phyloP scores from a whole-genome alignment of 768 basidiomycete genomes.

The Boletus tomentosulus region DNA sequence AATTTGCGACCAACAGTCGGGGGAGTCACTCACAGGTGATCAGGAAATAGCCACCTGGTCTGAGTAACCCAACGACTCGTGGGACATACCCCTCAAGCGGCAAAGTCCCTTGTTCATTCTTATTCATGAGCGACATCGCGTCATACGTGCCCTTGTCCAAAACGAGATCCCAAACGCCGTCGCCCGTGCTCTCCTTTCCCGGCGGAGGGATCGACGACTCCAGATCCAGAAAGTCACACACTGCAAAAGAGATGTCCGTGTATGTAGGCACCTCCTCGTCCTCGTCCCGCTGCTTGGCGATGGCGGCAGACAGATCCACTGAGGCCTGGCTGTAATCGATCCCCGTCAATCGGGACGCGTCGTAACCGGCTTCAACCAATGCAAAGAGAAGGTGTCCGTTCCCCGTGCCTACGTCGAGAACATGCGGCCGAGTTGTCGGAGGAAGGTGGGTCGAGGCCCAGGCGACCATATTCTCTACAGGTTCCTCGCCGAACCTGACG shows the following conservation, averaged over 20 bases:
- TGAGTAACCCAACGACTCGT: conserved; percentile 53
- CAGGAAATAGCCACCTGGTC: conserved; percentile 65
- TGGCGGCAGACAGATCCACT: conserved; percentile 54
- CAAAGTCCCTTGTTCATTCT: conserved; percentile 47
- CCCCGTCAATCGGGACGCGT: conserved; percentile 48
- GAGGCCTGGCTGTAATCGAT: conserved; percentile 79
- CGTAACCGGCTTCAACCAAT: conserved; percentile 64
- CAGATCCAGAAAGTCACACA: conserved; percentile 62
- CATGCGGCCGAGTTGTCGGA: conserved; percentile 39
- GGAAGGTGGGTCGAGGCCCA: conserved; percentile 62
- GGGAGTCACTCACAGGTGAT: conserved; percentile 65
- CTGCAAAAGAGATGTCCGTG: conserved; percentile 43
- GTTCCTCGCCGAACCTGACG: conserved; percentile 74
- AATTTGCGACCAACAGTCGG: not conserved
- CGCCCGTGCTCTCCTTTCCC: conserved; percentile 1
- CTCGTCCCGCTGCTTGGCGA: conserved; percentile 44
- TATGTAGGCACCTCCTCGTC: not conserved
- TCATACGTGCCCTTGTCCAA: conserved; percentile 90
- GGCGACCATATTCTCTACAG: conserved; percentile 73
- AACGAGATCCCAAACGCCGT: conserved; percentile 61
- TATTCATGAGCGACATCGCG: conserved; percentile 70
- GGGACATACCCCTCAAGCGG: conserved; percentile 59
- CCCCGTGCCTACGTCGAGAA: conserved; percentile 77
- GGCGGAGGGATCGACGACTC: conserved; percentile 37
- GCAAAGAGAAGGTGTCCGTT: conserved; percentile 77